Base-by-base conservation (phyloP, 2,329 filamentous ascomycete genomes). In the Pseudogymnoascus sp. region DNA sequence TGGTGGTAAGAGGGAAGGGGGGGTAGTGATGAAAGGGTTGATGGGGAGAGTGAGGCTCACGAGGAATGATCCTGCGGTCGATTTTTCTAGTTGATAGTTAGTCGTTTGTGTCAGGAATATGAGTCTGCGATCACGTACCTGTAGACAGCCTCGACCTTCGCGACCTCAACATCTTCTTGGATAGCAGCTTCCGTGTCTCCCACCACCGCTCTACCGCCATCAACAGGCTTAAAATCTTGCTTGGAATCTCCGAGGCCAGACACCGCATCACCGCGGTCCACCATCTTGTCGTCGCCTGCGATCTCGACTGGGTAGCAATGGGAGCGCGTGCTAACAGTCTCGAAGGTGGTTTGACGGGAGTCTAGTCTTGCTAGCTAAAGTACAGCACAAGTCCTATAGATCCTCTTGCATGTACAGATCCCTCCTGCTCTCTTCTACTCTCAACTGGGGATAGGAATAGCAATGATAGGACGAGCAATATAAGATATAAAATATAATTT, bases 31-130 rank as follows among this genome's bases (percentile, higher is more conserved):
- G 14, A 18, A n/a, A 5, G 12, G 37, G 21, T 62, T n/a, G 61
- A 10, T 44, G 14, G 12, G 3, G 14, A 5, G 14, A 5, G 6
- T 28, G 23, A 42, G 50, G 44, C 40, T 53, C 69, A 77, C 76
- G 76, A 67, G 82, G 81, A 65, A 84, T 79, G 64, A 84, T 84
- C 16, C 82, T 77, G n/a, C 77, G 77, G 67, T 85, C 82, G 35
- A 85, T 76, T 73, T 84, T 84, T 67, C 70, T 69, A 59, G 16
- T 16, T 50, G 21, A 61, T 28, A 1, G 31, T 14, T 16, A 38
- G 62, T 53, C 53, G 21, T 63, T 61, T 60, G 10, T 50, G 38
- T 3, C 10, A 50, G 21, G 25, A 62, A 28, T 5, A 21, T 50
- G 25, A 23, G 25, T 28, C 14, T 35, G 8, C 38, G 33, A 63